Base-by-base conservation (phyloP, 352 stramenopile species). In the Phytophthora pinifolia region DNA sequence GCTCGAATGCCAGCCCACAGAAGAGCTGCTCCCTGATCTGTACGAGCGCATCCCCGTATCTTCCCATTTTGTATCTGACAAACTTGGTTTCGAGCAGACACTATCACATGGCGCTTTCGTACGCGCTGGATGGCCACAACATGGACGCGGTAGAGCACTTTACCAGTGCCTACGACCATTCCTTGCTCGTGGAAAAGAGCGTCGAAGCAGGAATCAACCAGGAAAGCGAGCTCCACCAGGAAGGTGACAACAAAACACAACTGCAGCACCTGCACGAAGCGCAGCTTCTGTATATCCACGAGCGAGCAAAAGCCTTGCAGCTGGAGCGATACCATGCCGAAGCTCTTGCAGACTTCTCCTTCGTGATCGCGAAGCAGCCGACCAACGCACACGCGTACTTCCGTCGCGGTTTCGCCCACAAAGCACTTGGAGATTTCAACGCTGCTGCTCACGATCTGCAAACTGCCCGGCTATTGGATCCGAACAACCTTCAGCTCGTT, bases 351-450 rank as follows among this genome's bases (percentile, higher is more conserved):
- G 83, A 95, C 54, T 94, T 96, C 46, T 79, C 59, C 15, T 70
- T 74, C 8, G 85, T 96, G 9, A 67, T 94, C 17, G 36, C 50
- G 13, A 67, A 82, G 46, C 89, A 92, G 39, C 83, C 86, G 25
- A 78, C 75, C 52, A 96, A 95, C 39, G 84, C 85, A 0, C 79
- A 93, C 42, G 85, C 86, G 7, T 83, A 89, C 45, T 94, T 95
- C 48, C 75, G 86, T n/a, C 76, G 83, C 9, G 85, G 68, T 9
- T 92, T 94, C 59, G 74, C 77, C 10, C 72, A 76, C 36, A 91
- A 92, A 50, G 57, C 79, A 4, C 49, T 93, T 0, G 80, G 81
- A 5, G 25, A 82, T 35, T 60, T 91, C 13, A 65, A 62, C 6
- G 68, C 77, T 9, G 84, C 85, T 0, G 79, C 79, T 0, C 48